These are phyloP conservation scores for Tephrocybe sp. DNA, from an alignment of 768 basidiomycete species.

Conservation along the genomic window DNA sequence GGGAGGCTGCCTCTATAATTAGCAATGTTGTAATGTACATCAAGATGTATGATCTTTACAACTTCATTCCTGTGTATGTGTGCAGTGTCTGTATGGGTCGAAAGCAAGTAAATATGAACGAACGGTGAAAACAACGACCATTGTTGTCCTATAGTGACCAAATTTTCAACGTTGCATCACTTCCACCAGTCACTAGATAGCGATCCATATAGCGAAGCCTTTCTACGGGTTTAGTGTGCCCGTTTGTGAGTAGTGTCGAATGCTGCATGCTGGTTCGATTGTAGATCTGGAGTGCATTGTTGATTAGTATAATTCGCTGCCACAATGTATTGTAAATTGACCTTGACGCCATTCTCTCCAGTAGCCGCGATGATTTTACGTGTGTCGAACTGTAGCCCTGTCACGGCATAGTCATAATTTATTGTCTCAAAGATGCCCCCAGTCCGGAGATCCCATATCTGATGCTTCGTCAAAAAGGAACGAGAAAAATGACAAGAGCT, in stretches of 20 bases:
- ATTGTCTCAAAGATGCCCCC: slow-evolving; percentile 88
- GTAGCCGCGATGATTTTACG: slow-evolving; percentile 91
- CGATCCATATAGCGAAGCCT: slow-evolving; percentile 93
- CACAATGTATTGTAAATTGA: too few species aligned
- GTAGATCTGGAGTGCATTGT: slow-evolving; percentile 69
- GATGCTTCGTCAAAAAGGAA: neutral
- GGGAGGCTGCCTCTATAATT: too few species aligned
- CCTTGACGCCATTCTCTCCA: slow-evolving; percentile 93
- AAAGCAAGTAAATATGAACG: slow-evolving; percentile 6
- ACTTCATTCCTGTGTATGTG: neutral
- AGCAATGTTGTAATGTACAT: too few species aligned
- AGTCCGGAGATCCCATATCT: slow-evolving; percentile 97
- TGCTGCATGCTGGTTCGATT: slow-evolving; percentile 94
- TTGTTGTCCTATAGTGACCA: slow-evolving; percentile 74
- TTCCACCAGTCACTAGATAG: slow-evolving; percentile 88
- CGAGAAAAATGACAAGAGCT: slow-evolving; percentile 5
- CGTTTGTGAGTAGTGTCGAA: slow-evolving; percentile 82
- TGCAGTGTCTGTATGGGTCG: neutral
- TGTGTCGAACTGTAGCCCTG: slow-evolving; percentile 90
- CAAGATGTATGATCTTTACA: too few species aligned
- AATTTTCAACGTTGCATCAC: slow-evolving; percentile 84
- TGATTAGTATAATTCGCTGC: too few species aligned
- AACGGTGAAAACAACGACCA: neutral
- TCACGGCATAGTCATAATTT: slow-evolving; percentile 88
- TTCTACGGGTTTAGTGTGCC: slow-evolving; percentile 90